These are phyloP conservation scores for Capsella rubella DNA, from an alignment of 441 rosid species.

Conservation along the genomic window DNA sequence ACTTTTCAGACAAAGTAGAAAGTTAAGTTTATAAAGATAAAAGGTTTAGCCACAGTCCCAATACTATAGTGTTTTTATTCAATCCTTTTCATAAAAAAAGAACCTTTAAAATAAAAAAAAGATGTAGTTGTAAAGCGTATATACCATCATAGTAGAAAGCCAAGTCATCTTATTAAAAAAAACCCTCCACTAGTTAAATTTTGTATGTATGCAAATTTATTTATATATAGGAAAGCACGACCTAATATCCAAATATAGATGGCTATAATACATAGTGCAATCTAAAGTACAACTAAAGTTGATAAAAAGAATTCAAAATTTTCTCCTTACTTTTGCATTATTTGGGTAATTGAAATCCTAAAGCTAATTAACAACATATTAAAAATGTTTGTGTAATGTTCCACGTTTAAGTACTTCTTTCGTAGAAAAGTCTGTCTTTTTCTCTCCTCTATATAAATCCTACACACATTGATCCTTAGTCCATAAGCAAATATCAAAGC, in stretches of 20 bases:
- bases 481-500: conserved; percentile 39
- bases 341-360: conserved; percentile 15
- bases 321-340: conserved; percentile 33
- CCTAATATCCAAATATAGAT: conserved; percentile 40
- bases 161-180: conserved; percentile 30
- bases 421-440: conserved; percentile 36
- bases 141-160: conserved; percentile 42
- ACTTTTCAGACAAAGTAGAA: conserved; percentile 36
- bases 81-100: not conserved
- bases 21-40: conserved; percentile 24
- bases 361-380: conserved; percentile 1
- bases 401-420: conserved; percentile 46
- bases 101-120: conserved; percentile 10
- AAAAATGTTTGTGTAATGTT: conserved; percentile 24
- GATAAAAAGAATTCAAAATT: conserved; percentile 16
- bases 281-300: conserved; percentile 45
- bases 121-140: conserved; percentile 38
- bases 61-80: conserved; percentile 24
- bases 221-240: conserved; percentile 18
- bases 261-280: conserved; percentile 43
- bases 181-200: conserved; percentile 33
- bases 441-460: conserved; percentile 48
- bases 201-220: conserved; percentile 20
- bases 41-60: conserved; percentile 28
- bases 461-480: conserved; percentile 42